Evolutionary conservation across 1,284 basidiomycete species (phyloP).

Genomic region (Lentinula novae-zelandiae): DNA sequence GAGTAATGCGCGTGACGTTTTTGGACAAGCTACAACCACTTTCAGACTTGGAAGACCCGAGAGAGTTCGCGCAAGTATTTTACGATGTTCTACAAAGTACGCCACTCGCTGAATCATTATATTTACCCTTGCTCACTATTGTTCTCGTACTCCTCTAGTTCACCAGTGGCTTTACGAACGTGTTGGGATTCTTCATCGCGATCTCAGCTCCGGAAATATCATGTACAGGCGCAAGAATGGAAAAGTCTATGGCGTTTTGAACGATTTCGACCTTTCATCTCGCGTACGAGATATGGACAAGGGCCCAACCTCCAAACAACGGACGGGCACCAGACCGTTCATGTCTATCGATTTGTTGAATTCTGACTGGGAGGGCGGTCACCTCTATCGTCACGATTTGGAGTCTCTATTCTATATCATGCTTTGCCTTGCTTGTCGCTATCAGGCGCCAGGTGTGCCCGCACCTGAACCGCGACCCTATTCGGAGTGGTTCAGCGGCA

Average conservation of each 20-base stretch:
- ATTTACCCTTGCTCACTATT: neutral
- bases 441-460: neutral
- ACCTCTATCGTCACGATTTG: conserved; percentile 9
- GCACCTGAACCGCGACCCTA: neutral
- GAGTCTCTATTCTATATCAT: conserved; percentile 8
- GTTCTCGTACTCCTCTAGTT: neutral
- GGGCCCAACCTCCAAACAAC: neutral
- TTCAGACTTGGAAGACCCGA: neutral
- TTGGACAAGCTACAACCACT: conserved; percentile 1
- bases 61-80: conserved; percentile 7
- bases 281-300: neutral
- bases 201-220: conserved; percentile 6
- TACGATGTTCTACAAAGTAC: conserved; percentile 5
- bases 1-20: neutral
- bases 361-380: neutral
- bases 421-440: neutral
- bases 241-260: conserved; percentile 4
- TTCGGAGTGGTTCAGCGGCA: neutral
- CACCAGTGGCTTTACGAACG: conserved; percentile 3
- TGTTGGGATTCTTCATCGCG: conserved; percentile 7
- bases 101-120: neutral
- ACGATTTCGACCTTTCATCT: conserved; percentile 7
- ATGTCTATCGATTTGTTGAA: neutral
- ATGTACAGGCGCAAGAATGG: conserved; percentile 1
- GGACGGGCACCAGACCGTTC: conserved; percentile 7